These are phyloP conservation scores for Talaromyces sp. DNA, from an alignment of 2,329 filamentous ascomycete genomes.

Conservation along the genomic window DNA sequence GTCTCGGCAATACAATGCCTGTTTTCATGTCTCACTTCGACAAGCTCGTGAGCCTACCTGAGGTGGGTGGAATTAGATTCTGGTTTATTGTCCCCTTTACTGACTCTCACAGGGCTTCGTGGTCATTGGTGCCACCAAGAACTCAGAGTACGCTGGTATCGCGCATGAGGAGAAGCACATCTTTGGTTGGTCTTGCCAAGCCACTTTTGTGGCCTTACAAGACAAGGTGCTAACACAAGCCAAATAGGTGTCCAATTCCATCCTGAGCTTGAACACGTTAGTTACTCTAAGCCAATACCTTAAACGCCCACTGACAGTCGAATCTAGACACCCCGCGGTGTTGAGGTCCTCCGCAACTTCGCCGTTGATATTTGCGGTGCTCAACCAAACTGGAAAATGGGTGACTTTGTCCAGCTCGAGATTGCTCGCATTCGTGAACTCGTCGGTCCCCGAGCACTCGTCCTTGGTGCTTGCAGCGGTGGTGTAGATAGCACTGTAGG, in stretches of 20 bases:
- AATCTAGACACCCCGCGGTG: slow-evolving; percentile 62
- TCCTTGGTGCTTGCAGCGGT: slow-evolving; percentile 75
- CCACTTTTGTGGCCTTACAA: slow-evolving; percentile 35
- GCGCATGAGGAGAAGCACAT: slow-evolving; percentile 60
- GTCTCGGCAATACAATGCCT: slow-evolving; percentile 6
- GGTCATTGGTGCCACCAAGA: slow-evolving; percentile 70
- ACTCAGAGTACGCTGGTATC: slow-evolving; percentile 75
- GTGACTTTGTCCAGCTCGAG: slow-evolving; percentile 76
- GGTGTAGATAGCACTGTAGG: slow-evolving; percentile 90
- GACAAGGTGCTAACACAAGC: background rate
- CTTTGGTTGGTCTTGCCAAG: slow-evolving; percentile 81
- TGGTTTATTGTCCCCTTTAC: slow-evolving; percentile 37
- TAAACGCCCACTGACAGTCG: background rate
- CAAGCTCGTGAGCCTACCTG: slow-evolving; percentile 50
- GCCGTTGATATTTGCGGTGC: slow-evolving; percentile 78
- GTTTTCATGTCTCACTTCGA: slow-evolving; percentile 50
- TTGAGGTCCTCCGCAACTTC: slow-evolving; percentile 75
- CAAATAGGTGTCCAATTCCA: slow-evolving; percentile 14
- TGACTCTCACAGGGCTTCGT: slow-evolving; percentile 69
- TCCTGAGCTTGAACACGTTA: slow-evolving; percentile 67
- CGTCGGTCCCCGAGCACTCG: slow-evolving; percentile 78
- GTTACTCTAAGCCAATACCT: background rate
- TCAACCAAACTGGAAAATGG: slow-evolving; percentile 78
- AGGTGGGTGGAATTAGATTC: background rate
- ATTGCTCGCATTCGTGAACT: slow-evolving; percentile 75